Conservation (phyloP, 1,284 basidiomycete genomes). For the Melampsora medusae region DNA sequence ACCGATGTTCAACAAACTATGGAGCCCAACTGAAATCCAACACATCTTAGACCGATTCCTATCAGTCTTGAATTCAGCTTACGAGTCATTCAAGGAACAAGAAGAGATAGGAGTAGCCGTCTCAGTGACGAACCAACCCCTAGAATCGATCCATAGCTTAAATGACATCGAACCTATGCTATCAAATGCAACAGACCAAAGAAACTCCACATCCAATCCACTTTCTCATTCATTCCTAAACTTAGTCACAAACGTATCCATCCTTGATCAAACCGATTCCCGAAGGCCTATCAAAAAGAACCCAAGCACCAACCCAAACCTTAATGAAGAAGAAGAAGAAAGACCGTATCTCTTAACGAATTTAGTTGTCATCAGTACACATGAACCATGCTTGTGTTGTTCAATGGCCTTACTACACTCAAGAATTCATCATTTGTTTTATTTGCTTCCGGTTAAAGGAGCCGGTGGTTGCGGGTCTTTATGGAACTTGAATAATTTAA, state of each 20-base stretch:
- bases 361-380: conserved; percentile 76
- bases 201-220: conserved; percentile 67
- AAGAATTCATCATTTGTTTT: conserved; percentile 78
- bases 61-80: background rate
- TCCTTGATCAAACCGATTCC: conserved; percentile 50
- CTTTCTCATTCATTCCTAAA: conserved; percentile 79
- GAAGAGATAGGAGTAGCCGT: conserved; percentile 3
- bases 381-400: conserved; percentile 95
- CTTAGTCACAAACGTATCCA: conserved; percentile 63
- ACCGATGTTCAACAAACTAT: conserved; percentile 11
- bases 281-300: background rate
- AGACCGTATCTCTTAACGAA: conserved; percentile 73
- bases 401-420: conserved; percentile 89
- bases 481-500: conserved; percentile 26
- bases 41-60: background rate
- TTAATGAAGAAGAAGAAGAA: conserved; percentile 41
- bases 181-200: conserved; percentile 65
- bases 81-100: background rate
- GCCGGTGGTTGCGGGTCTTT: conserved; percentile 51
- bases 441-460: conserved; percentile 66
- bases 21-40: conserved; percentile 3
- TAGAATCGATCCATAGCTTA: background rate
- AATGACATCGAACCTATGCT: conserved; percentile 48
- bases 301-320: no score
- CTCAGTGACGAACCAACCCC: background rate